A percentile compares a stretch with the other conserved stretches of the same genome.
Conservation (phyloP, 106 monocot genomes). For the Agapanthus africanus region DNA sequence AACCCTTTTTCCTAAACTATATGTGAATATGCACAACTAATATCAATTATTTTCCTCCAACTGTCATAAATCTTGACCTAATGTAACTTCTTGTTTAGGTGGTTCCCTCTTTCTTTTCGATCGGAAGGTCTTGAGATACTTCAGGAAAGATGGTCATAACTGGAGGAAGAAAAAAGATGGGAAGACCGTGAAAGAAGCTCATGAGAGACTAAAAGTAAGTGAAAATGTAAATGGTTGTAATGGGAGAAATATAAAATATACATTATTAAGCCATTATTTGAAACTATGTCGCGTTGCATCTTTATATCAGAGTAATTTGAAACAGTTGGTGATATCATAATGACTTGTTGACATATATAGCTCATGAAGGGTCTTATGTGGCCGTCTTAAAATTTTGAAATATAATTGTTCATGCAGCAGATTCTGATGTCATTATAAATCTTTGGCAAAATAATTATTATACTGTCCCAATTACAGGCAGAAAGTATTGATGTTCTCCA, state of each 20-base stretch:
- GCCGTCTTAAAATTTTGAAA: background rate
- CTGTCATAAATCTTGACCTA: background rate
- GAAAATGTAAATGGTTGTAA: background rate
- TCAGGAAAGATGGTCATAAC: constrained; percentile 92
- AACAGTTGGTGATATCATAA: background rate
- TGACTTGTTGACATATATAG: background rate
- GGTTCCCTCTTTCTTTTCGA: constrained; percentile 74
- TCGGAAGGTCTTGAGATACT: constrained; percentile 86
- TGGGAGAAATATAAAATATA: background rate
- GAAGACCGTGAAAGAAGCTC: constrained; percentile 97
- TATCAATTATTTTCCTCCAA: background rate
- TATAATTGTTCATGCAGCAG: background rate
- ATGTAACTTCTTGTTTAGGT: constrained; percentile 18
- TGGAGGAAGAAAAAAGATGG: constrained; percentile 99
- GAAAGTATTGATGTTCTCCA: constrained; percentile 94
- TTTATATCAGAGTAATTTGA: background rate
- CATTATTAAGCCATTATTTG: background rate
- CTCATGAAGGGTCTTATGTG: background rate
- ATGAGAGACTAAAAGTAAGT: constrained; percentile 91
- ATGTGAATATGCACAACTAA: background rate
- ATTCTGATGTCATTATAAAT: background rate
- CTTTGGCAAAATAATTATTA: background rate
- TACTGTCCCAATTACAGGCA: constrained; percentile 34
- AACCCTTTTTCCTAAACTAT: background rate
- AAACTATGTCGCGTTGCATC: background rate